Evolutionary conservation across 73 alveolate genomes (phyloP), one percentile per base, ranked within the genome.

Genomic region (Vitrella brassicaformis): DNA sequence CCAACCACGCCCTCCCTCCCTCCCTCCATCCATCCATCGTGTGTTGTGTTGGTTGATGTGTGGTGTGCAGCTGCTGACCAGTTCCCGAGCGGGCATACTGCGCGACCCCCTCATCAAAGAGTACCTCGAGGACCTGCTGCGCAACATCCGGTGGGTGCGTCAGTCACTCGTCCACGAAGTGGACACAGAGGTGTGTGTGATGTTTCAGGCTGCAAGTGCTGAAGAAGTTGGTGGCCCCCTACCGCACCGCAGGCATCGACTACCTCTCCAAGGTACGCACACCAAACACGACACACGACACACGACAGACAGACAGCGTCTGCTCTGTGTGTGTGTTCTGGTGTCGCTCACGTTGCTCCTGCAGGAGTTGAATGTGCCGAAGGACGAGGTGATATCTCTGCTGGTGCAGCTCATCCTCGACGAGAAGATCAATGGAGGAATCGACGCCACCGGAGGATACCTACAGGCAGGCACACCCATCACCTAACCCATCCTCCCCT

Each of bases 61-160:
- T 19, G 68, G 85, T 71, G 80, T 70, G 70, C 85, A 81, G 67
- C 81, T 86, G 10, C 47, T 86, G 67, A 74, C 75, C 30, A 80
- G 81, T 39, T 81, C 79, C 27, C 68, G 74, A 30, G 56, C 69
- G 32, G 30, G 75, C 32, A 75, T 86, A n/a, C 70, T 85, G 29
- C 75, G 85, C 19, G 94, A 88, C 87, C 79, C 87, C 25, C 81
- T 81, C 80, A 81, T 88, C 67, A 76, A 80, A 28, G 32, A 69
- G 29, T 85, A 81, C 70, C 64, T 73, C 0, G 88, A 85, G 71
- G 94, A 88, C 47, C 74, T 88, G 78, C 85, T 88, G 66, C 79
- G 94, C 47, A 84, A 80, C 47, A 84, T 88, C 31, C 79, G 94
- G 25, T 68, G 81, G 70, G 56, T 39, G 22, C 4, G 56, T 39